Base-by-base conservation (phyloP, 1,139 yeast species). In the Blastobotrys proliferans region DNA sequence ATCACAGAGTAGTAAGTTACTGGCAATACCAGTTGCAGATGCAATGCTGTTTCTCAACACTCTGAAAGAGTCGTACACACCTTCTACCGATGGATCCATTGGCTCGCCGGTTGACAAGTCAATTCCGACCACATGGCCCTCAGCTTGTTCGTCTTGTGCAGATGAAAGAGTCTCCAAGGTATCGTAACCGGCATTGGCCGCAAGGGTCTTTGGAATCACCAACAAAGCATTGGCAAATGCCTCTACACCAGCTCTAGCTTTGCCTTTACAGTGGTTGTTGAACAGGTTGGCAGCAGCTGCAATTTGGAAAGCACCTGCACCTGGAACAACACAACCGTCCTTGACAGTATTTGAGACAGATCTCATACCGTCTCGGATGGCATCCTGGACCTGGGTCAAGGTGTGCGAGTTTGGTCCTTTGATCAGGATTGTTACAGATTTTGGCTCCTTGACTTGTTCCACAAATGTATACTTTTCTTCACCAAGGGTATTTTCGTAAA, bases 401-500 rank as follows among this genome's bases (percentile, higher is more conserved):
- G 88, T 77, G 64, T 92, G 94, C 53, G 80, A 78, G 50, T 94
- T 92, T 40, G 97, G 88, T 29, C 97, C 98, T 67, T 87, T 87
- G 61, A 94, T 90, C 51, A 94, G 73, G 48, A 94, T 83, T 8
- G 97, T 86, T 53, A 90, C 94, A 10, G 95, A 79, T 67, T 85
- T 86, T 47, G 98, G 97, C 57, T 88, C 86, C 63, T 76, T 80
- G 63, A 85, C 90, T 58, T 90, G 94, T 43, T 96, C 94, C 43
- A 94, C 85, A 67, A 85, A 92, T 10, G 99, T 94, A 69, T 85
- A 94, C 68, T 92, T 94, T 58, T 94, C 99, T 68, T 94, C 99
- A 37, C 98, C 98, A 53, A 92, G 78, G 27, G 90, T 78, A 62
- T 87, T 87, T 69, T 92, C 97, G 63, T 86, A 87, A 11, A 94